A percentile compares a stretch with the other conserved stretches of the same genome.
Conservation (phyloP, 1,284 basidiomycete genomes). For the Sanghuangporus weigelae region DNA sequence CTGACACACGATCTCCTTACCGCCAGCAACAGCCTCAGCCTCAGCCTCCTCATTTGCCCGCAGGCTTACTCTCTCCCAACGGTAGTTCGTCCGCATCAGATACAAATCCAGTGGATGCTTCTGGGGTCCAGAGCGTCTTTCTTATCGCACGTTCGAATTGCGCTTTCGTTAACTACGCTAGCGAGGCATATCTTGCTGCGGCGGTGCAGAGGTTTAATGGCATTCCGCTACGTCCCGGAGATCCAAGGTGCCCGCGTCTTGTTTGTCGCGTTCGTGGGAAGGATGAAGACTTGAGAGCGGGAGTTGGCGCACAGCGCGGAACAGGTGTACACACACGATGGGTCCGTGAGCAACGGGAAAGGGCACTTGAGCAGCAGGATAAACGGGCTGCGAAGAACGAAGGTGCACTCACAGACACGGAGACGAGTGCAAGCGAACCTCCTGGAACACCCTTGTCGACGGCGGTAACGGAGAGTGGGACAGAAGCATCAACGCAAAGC, state of each 20-base stretch:
- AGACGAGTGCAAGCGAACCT: slow-evolving; percentile 22
- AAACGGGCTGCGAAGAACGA: slow-evolving; percentile 18
- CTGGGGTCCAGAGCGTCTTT: slow-evolving; percentile 84
- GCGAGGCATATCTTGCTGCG: slow-evolving; percentile 53
- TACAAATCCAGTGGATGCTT: slow-evolving; percentile 23
- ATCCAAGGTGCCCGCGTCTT: slow-evolving; percentile 70
- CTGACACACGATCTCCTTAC: slow-evolving; percentile 5
- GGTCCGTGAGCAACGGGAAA: slow-evolving; percentile 58
- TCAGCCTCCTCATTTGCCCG: slow-evolving; percentile 16
- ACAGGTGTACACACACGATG: slow-evolving; percentile 80
- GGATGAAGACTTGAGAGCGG: slow-evolving; percentile 85
- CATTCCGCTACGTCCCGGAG: slow-evolving; percentile 54
- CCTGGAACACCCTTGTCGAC: slow-evolving; percentile 23
- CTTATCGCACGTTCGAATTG: slow-evolving; percentile 90
- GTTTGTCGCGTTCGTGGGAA: slow-evolving; percentile 83
- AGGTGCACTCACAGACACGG: slow-evolving; percentile 20
- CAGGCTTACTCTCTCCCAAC: slow-evolving; percentile 14
- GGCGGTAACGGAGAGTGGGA: slow-evolving; percentile 17
- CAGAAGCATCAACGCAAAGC: slow-evolving; percentile 16
- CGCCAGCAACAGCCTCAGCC: slow-evolving; percentile 2
- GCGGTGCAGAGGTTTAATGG: slow-evolving; percentile 78
- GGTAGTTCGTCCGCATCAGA: slow-evolving; percentile 16
- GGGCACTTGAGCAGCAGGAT: slow-evolving; percentile 18
- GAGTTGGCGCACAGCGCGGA: slow-evolving; percentile 88
- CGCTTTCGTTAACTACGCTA: slow-evolving; percentile 87